These are phyloP conservation scores for Plasmodium gaboni DNA, from an alignment of 169 alveolate species.

Conservation along the genomic window DNA sequence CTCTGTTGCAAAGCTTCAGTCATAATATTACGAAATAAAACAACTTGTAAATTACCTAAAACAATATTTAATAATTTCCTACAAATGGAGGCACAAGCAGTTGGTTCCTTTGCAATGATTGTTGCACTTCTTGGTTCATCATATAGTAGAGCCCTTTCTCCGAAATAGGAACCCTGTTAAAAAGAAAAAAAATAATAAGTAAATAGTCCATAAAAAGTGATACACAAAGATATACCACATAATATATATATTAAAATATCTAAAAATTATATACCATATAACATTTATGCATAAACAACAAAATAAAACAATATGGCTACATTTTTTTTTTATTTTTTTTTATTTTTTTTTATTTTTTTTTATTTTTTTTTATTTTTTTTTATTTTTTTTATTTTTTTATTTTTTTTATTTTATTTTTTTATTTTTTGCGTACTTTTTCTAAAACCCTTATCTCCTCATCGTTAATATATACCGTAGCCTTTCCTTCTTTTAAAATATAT, in stretches of 20 bases:
- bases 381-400: too few species aligned
- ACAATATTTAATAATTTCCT: slow-evolving; percentile 88
- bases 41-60: slow-evolving; percentile 91
- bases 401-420: too few species aligned
- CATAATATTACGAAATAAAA: slow-evolving; percentile 89
- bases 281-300: background rate
- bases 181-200: background rate
- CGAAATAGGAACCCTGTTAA: slow-evolving; percentile 93
- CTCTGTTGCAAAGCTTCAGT: slow-evolving; percentile 89
- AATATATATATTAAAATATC: background rate
- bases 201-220: background rate
- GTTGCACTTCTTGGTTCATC: slow-evolving; percentile 96
- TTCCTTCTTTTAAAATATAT: slow-evolving; percentile 92
- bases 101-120: slow-evolving; percentile 88
- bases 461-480: slow-evolving; percentile 89
- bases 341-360: too few species aligned
- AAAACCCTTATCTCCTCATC: slow-evolving; percentile 87
- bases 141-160: slow-evolving; percentile 94
- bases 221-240: background rate
- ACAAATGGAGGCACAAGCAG: slow-evolving; percentile 90
- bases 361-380: too few species aligned
- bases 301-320: background rate
- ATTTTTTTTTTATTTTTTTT: too few species aligned
- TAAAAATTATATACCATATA: background rate
- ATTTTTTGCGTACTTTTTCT: slow-evolving; percentile 50